Percentiles rank a stretch among this genome's conserved stretches.
Evolutionary conservation across 768 basidiomycete genomes (phyloP).

Genomic region (Termitomyces sp.): DNA sequence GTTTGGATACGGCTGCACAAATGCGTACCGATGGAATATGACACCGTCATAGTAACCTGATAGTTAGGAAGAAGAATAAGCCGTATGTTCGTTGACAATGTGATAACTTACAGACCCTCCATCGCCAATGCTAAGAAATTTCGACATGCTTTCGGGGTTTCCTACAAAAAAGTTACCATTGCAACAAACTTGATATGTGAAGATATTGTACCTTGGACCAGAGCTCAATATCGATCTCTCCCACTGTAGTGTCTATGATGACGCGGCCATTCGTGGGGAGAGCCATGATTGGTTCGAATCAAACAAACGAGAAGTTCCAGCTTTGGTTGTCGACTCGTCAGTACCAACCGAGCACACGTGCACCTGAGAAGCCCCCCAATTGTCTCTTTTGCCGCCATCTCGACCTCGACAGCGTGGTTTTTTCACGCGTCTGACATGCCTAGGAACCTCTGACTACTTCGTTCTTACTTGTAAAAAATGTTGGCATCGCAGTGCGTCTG

Average conservation of each 20-base stretch:
- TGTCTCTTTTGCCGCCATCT: neutral
- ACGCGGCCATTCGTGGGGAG: slow-evolving; percentile 86
- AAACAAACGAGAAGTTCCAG: too few species aligned
- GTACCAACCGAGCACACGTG: too few species aligned
- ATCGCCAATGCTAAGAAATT: slow-evolving; percentile 87
- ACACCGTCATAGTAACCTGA: slow-evolving; percentile 95
- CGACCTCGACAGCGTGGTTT: neutral
- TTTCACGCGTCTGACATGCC: neutral
- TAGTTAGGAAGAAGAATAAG: neutral
- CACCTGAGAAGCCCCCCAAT: neutral
- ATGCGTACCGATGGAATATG: slow-evolving; percentile 81
- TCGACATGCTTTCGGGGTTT: slow-evolving; percentile 92
- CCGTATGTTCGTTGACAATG: neutral
- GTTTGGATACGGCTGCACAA: neutral
- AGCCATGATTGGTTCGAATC: slow-evolving; percentile 49
- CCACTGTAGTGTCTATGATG: slow-evolving; percentile 84
- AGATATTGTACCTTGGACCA: slow-evolving; percentile 77
- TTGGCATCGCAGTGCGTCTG: neutral
- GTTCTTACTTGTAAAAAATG: neutral
- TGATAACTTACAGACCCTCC: slow-evolving; percentile 66
- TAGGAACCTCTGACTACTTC: neutral
- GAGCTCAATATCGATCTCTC: slow-evolving; percentile 86
- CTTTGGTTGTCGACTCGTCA: neutral
- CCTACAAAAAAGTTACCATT: slow-evolving; percentile 38
- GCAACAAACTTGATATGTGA: neutral